Conservation (phyloP, 495 filamentous ascomycete genomes). For the Penicillium goetzii region DNA sequence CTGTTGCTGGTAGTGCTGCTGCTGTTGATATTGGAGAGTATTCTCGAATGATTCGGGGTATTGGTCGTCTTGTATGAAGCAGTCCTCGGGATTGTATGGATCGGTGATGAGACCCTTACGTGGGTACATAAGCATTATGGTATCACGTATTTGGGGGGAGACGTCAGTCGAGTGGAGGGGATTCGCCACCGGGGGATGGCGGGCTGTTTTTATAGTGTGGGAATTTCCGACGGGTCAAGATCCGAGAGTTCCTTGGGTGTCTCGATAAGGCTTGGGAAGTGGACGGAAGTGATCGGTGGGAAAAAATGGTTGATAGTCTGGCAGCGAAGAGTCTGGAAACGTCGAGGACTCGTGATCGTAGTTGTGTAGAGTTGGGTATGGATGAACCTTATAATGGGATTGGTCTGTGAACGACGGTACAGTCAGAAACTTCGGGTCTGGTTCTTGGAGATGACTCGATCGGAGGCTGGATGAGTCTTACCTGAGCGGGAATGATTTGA, state of each 20-base stretch:
- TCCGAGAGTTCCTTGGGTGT: constrained; percentile 35
- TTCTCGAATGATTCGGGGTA: constrained; percentile 42
- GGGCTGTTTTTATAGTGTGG: constrained; percentile 36
- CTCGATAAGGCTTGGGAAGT: constrained; percentile 8
- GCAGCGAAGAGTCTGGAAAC: constrained; percentile 43
- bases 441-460: constrained; percentile 30
- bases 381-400: constrained; percentile 28
- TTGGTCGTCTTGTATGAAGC: constrained; percentile 53
- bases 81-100: constrained; percentile 43
- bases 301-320: neutral
- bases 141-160: constrained; percentile 29
- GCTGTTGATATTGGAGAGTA: constrained; percentile 33
- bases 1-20: constrained; percentile 20
- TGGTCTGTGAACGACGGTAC: constrained; percentile 4
- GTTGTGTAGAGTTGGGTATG: constrained; percentile 10
- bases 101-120: constrained; percentile 55
- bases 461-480: constrained; percentile 24
- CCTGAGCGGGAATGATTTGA: constrained; percentile 1
- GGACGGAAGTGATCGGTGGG: constrained; percentile 14
- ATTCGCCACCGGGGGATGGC: constrained; percentile 43
- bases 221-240: constrained; percentile 36
- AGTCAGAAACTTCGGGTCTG: constrained; percentile 21
- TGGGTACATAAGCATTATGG: constrained; percentile 55
- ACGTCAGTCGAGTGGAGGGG: constrained; percentile 35
- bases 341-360: constrained; percentile 34